Base-by-base conservation (phyloP, 2,329 filamentous ascomycete species). In the Monosporascus sp. region DNA sequence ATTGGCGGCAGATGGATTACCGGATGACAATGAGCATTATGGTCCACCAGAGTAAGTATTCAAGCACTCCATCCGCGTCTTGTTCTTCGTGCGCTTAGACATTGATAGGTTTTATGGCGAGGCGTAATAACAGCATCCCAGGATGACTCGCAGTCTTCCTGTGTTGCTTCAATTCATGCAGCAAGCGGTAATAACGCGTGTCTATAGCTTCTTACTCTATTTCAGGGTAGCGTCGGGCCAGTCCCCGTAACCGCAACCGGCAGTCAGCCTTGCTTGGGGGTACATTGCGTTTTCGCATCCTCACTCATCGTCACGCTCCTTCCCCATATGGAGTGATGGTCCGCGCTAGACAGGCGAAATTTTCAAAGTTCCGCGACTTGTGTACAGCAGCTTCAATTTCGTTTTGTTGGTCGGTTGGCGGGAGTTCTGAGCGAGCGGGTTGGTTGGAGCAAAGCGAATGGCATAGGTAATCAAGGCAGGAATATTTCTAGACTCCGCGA, bases 91-190 rank as follows among this genome's bases (percentile, higher is more conserved):
- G 39, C 42, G 34, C 55, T 59, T 56, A 59, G 46, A 25, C 27
- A 15, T 18, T 47, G 15, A 34, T 36, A 67, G 65, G 25, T 67
- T 60, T 38, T 66, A 65, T 36, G 64, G 60, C 14, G 65, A 67
- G 50, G 64, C 64, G 50, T 67, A 57, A 57, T 44, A 41, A 39
- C 17, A 36, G 25, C 15, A 20, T 27, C 50, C 20, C 27, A 47
- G 17, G 22, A 11, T n/a, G 5, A 34, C 31, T 34, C 11, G 31
- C 31, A 14, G 11, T 34, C 31, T 34, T 34, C 9, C 11, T 4
- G 1, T 14, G 11, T 34, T 34, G 31, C 11, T 34, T 34, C 3
- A 34, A 34, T 34, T 14, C 31, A 34, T 34, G 11, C 31, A 34
- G 31, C 31, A 34, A 14, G 31, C 5, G 9, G 31, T 11, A 34